phyloP scores from a whole-genome alignment of 192 early-diverging fungal species.

The Coemansia asiatica region DNA sequence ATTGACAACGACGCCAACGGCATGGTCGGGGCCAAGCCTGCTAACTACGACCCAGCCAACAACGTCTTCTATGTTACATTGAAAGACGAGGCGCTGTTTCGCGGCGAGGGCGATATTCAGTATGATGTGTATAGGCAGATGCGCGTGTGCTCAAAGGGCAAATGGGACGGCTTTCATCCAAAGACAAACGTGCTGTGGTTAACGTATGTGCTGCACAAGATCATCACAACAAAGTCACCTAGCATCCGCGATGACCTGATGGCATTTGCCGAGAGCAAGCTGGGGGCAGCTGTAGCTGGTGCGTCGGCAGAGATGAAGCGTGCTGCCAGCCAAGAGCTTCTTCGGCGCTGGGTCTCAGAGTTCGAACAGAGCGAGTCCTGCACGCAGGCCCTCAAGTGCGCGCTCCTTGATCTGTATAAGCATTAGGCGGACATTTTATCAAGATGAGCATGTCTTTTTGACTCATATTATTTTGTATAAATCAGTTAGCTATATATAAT shows the following conservation, averaged over 20 bases:
- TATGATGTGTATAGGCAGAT: constrained; percentile 75
- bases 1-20: constrained; percentile 46
- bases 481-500: too few species aligned
- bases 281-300: constrained; percentile 31
- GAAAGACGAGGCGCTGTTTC: constrained; percentile 58
- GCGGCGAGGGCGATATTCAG: constrained; percentile 66
- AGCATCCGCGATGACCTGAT: constrained; percentile 43
- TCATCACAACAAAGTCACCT: constrained; percentile 45
- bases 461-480: not conserved
- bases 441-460: constrained; percentile 1
- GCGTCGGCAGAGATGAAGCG: constrained; percentile 27
- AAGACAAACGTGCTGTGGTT: constrained; percentile 55
- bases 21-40: constrained; percentile 19
- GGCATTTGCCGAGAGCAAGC: constrained; percentile 44
- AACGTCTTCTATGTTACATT: constrained; percentile 60
- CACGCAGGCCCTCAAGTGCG: constrained; percentile 47
- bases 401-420: constrained; percentile 54
- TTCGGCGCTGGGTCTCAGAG: constrained; percentile 52
- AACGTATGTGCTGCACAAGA: constrained; percentile 51
- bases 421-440: too few species aligned
- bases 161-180: constrained; percentile 49
- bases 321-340: constrained; percentile 46
- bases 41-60: constrained; percentile 34
- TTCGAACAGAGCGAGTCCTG: constrained; percentile 52
- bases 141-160: constrained; percentile 41